phyloP scores from a whole-genome alignment of 2,329 filamentous ascomycete genomes.

The Calcarisporium arbuscula region DNA sequence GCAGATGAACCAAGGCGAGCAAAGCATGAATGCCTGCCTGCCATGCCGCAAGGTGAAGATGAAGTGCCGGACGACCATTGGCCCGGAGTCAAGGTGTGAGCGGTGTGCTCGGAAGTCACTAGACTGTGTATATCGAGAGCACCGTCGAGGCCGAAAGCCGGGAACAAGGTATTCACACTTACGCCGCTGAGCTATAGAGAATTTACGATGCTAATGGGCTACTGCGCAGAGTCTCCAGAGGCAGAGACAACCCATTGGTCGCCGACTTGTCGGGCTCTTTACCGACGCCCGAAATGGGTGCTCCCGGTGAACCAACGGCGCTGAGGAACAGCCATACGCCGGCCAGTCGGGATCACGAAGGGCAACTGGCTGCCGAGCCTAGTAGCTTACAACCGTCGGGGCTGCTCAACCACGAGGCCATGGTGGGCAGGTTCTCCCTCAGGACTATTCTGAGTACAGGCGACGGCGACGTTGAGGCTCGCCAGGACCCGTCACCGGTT shows the following conservation, averaged over 20 bases:
- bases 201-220: too few species aligned
- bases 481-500: neutral
- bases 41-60: conserved; percentile 32
- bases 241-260: too few species aligned
- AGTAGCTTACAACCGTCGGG: conserved; percentile 26
- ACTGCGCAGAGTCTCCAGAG: too few species aligned
- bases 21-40: conserved; percentile 24
- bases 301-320: too few species aligned
- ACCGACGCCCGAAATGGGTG: too few species aligned
- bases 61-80: conserved; percentile 23
- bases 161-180: conserved; percentile 23
- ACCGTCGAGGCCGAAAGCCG: conserved; percentile 32
- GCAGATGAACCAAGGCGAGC: too few species aligned
- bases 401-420: conserved; percentile 26
- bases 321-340: too few species aligned
- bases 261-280: too few species aligned
- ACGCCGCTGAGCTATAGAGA: conserved; percentile 7
- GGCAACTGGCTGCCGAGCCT: too few species aligned
- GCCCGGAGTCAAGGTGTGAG: conserved; percentile 20
- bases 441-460: conserved; percentile 21
- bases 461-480: conserved; percentile 4
- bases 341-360: too few species aligned
- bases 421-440: conserved; percentile 25
- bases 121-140: conserved; percentile 29
- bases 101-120: conserved; percentile 30